Percentiles rank a stretch among this genome's conserved stretches.
These are phyloP conservation scores for Globisporangium lucens DNA, from an alignment of 352 stramenopile species.

Conservation along the genomic window DNA sequence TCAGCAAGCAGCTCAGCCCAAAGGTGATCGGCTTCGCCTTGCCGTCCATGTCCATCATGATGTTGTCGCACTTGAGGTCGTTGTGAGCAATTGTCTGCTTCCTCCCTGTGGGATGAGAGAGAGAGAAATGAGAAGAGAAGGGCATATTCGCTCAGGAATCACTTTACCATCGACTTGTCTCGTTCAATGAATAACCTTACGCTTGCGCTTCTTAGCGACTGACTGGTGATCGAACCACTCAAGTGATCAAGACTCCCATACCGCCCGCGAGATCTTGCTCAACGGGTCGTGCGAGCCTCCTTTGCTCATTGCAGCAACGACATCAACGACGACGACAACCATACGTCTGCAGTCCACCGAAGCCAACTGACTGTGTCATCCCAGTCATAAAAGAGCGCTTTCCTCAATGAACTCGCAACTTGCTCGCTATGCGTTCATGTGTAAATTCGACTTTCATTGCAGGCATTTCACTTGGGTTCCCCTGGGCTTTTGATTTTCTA, in stretches of 20 bases:
- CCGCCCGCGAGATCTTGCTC: no score
- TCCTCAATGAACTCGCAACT: not conserved
- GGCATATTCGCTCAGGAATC: no score
- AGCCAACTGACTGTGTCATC: not conserved
- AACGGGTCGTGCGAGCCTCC: no score
- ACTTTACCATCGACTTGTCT: no score
- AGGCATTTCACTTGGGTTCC: not conserved
- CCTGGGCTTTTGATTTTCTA: not conserved
- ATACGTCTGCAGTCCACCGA: not conserved
- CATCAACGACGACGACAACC: not conserved
- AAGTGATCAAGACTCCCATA: not conserved
- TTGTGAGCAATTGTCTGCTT: constrained; percentile 8
- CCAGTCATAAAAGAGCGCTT: not conserved
- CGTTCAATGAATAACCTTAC: not conserved
- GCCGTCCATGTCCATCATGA: constrained; percentile 15
- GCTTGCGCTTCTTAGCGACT: not conserved
- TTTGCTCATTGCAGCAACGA: no score
- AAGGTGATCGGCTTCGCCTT: constrained; percentile 25
- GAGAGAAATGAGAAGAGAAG: no score
- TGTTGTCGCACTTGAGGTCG: constrained; percentile 25
- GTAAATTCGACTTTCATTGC: not conserved
- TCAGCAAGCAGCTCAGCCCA: constrained; percentile 8
- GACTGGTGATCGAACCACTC: not conserved
- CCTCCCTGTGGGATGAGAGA: no score
- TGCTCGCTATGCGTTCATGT: not conserved